phyloP scores from a whole-genome alignment of 148 eudicot species.

The Vaccinium myrtillus region DNA sequence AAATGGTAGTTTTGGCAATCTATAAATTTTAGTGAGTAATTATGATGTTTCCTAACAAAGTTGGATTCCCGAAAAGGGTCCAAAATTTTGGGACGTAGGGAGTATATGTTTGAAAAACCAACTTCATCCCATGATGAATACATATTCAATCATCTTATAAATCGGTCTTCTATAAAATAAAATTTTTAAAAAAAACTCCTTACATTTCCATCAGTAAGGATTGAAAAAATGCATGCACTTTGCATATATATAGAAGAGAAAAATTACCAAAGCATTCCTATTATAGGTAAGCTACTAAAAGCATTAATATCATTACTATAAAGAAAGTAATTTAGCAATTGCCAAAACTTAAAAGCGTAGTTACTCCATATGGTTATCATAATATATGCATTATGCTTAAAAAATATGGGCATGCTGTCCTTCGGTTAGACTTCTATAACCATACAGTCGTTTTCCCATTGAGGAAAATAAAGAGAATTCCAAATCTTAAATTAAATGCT shows the following conservation, averaged over 20 bases:
- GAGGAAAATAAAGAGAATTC: not conserved
- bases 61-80: no score
- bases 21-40: no score
- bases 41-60: no score
- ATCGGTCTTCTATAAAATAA: not conserved
- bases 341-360: not conserved
- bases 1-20: no score
- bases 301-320: not conserved
- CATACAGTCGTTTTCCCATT: not conserved
- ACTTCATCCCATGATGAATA: not conserved
- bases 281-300: not conserved
- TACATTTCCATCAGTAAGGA: not conserved
- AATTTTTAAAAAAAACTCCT: not conserved
- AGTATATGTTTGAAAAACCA: not conserved
- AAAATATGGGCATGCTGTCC: not conserved
- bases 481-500: no score
- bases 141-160: not conserved
- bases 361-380: not conserved
- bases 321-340: constrained; percentile 2
- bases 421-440: not conserved
- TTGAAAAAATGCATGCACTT: not conserved
- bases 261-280: not conserved
- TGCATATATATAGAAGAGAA: not conserved
- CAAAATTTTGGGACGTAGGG: no score
- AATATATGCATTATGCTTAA: not conserved